phyloP scores from a whole-genome alignment of 306 rosid genomes.

The Lupinus albus region DNA sequence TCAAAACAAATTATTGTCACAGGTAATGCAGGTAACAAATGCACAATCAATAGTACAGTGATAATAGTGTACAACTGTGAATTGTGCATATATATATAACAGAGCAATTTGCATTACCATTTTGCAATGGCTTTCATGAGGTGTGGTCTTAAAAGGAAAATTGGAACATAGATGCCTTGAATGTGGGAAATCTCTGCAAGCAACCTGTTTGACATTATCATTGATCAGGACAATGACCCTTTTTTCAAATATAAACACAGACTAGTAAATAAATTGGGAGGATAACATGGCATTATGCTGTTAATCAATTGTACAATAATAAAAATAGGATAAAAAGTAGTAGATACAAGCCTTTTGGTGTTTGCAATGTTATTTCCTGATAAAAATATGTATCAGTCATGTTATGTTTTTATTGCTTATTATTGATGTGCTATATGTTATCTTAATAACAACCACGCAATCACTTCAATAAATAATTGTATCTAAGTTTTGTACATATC shows the following conservation, averaged over 20 bases:
- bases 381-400: too few species aligned
- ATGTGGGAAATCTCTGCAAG: constrained; percentile 70
- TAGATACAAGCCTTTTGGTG: too few species aligned
- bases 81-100: too few species aligned
- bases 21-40: background rate
- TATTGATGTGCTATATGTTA: too few species aligned
- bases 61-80: background rate
- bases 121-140: constrained; percentile 57
- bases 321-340: too few species aligned
- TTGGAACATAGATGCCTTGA: constrained; percentile 66
- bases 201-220: constrained; percentile 50
- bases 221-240: background rate
- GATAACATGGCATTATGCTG: too few species aligned
- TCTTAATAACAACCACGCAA: too few species aligned
- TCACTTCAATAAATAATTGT: too few species aligned
- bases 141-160: constrained; percentile 56
- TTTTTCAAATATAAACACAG: background rate
- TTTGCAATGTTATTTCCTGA: too few species aligned
- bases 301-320: too few species aligned
- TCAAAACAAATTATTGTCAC: background rate
- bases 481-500: background rate
- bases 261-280: background rate
- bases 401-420: too few species aligned
- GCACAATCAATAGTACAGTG: background rate
- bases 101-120: constrained; percentile 45